Base-by-base conservation (phyloP, 306 rosid genomes). In the Casuarina equisetifolia region DNA sequence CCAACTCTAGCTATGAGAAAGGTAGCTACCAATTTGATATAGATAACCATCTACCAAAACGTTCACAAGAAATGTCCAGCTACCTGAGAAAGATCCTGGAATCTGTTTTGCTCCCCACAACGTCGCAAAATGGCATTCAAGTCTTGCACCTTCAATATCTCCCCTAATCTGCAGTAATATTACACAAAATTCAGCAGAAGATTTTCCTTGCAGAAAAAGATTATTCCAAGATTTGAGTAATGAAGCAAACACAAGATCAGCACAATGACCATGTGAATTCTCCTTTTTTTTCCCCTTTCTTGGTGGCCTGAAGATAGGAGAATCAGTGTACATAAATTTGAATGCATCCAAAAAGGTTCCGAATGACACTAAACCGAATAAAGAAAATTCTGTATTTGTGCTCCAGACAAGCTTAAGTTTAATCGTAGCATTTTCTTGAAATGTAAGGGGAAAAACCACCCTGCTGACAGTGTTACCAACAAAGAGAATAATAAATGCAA, bases 41-140 rank as follows among this genome's bases (percentile, higher is more conserved):
- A 5, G 40, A 7, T 16, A 36, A 40, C 38, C 38, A 39, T 40
- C 49, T 17, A 15, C n/a, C 49, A 2, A 17, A 66, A 40, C 70
- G 16, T 12, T 4, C 5, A 17, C 46, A 66, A 66, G 25, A 66
- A 62, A 74, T 68, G 67, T 48, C 2, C 63, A 71, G 62, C 10
- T 75, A 92, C 98, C 97, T 92, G 89, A 72, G 97, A 88, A 63
- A 90, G 75, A 48, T 90, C 86, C 39, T 83, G 81, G 50, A 82
- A 84, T 76, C 87, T 85, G 73, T 84, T 89, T 74, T 73, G 85
- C 74, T 35, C 78, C 39, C 89, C 96, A 39, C 92, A 89, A 61
- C 88, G 85, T 40, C 90, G 82, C 70, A 94, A 73, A 53, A 87
- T 81, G 10, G 90, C 89, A 87, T 92, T 94, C 54, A 92, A 81